Conservation (phyloP, 805 yeast species). For the Maudiozyma pseudohumilis region DNA sequence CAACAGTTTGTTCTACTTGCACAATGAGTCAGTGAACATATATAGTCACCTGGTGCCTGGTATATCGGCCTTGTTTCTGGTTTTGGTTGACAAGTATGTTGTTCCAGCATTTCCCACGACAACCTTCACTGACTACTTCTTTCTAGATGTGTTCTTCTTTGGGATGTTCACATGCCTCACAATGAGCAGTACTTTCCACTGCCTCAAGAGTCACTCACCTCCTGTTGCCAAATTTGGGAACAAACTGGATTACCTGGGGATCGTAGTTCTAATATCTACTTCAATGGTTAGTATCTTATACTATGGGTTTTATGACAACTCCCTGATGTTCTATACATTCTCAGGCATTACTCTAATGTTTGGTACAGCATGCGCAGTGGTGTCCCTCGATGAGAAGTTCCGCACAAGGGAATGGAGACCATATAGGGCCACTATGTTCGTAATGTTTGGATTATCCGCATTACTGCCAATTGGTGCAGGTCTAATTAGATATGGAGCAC, state of each 20-base stretch:
- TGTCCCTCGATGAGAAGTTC: slow-evolving; percentile 58
- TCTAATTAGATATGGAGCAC: slow-evolving; percentile 36
- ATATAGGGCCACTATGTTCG: slow-evolving; percentile 67
- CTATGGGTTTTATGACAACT: slow-evolving; percentile 40
- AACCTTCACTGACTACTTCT: slow-evolving; percentile 31
- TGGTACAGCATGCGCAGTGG: slow-evolving; percentile 51
- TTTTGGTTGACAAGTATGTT: slow-evolving; percentile 25
- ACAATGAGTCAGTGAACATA: slow-evolving; percentile 67
- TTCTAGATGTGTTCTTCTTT: slow-evolving; percentile 31
- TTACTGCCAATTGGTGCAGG: slow-evolving; percentile 59
- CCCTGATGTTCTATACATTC: slow-evolving; percentile 30
- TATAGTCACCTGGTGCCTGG: slow-evolving; percentile 52
- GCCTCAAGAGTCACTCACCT: slow-evolving; percentile 55
- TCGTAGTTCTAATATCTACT: slow-evolving; percentile 53
- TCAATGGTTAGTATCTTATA: slow-evolving; percentile 46
- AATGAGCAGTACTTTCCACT: slow-evolving; percentile 58
- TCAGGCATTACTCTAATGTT: slow-evolving; percentile 38
- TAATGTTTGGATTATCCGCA: slow-evolving; percentile 71
- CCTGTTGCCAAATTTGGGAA: slow-evolving; percentile 48
- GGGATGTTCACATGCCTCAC: slow-evolving; percentile 53
- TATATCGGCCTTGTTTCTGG: slow-evolving; percentile 13
- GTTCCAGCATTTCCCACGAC: slow-evolving; percentile 34
- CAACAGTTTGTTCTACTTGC: slow-evolving; percentile 44
- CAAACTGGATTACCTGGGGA: slow-evolving; percentile 67
- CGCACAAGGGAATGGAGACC: slow-evolving; percentile 66